Percentiles rank a stretch among this genome's conserved stretches.
Conservation (phyloP, 331 rosid species). For the Ulmus americana region DNA sequence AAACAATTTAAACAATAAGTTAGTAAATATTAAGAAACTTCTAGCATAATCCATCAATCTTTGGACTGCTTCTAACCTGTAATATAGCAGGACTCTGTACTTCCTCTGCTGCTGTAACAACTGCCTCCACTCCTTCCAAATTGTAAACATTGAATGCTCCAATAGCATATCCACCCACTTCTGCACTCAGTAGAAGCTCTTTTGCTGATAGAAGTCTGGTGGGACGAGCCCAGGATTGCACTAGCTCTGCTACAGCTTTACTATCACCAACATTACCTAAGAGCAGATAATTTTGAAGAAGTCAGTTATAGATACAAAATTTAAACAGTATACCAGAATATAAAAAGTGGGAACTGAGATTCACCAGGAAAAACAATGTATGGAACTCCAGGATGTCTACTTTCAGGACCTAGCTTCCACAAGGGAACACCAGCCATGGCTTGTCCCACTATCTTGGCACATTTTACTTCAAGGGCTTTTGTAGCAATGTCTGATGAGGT, state of each 20-base stretch:
- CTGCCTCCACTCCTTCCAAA: slow-evolving; percentile 93
- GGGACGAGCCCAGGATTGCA: slow-evolving; percentile 73
- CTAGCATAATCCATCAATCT: not conserved
- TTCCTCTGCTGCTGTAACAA: slow-evolving; percentile 90
- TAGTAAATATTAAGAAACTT: not conserved
- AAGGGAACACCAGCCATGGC: slow-evolving; percentile 92
- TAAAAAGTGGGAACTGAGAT: slow-evolving; percentile 8
- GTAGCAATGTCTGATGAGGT: slow-evolving; percentile 95
- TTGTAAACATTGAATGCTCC: slow-evolving; percentile 97
- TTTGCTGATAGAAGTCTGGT: slow-evolving; percentile 56
- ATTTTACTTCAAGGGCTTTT: slow-evolving; percentile 87
- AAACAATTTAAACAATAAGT: not conserved
- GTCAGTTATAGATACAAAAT: not conserved
- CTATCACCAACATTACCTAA: slow-evolving; percentile 87
- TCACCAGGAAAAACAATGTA: slow-evolving; percentile 97
- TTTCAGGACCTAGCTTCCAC: slow-evolving; percentile 94
- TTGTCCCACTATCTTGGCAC: slow-evolving; percentile 93
- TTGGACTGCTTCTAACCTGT: slow-evolving; percentile 51
- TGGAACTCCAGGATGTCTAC: slow-evolving; percentile 94
- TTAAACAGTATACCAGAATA: slow-evolving; percentile 8
- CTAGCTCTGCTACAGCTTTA: slow-evolving; percentile 73
- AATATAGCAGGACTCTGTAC: slow-evolving; percentile 84
- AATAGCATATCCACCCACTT: slow-evolving; percentile 79
- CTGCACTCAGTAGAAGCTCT: slow-evolving; percentile 77
- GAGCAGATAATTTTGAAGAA: slow-evolving; percentile 18